These are phyloP conservation scores for Cryptococcus floricola DNA, from an alignment of 1,284 basidiomycete species.

Conservation along the genomic window DNA sequence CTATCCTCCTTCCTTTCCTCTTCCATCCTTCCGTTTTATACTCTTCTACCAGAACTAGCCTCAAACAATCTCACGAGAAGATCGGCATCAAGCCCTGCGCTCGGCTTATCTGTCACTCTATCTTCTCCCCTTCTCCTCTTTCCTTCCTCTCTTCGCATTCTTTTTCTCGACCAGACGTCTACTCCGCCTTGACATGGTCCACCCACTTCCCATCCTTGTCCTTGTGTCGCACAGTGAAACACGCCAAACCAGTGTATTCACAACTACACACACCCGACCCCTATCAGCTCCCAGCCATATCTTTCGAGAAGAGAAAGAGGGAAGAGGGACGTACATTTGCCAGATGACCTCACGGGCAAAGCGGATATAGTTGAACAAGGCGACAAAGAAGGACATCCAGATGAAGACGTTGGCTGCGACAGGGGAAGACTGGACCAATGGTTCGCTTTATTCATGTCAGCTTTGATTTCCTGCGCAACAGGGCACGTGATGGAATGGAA, in stretches of 20 bases:
- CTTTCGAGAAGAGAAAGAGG: background rate
- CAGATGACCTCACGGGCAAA: slow-evolving; percentile 77
- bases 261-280: slow-evolving; percentile 50
- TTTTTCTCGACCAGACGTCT: background rate
- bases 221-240: slow-evolving; percentile 81
- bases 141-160: background rate
- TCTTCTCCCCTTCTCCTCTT: background rate
- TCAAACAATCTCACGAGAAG: too few relatives aligned
- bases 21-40: too few relatives aligned
- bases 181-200: slow-evolving; percentile 40
- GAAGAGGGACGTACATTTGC: slow-evolving; percentile 58
- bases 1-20: too few relatives aligned
- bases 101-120: background rate
- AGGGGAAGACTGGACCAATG: slow-evolving; percentile 48
- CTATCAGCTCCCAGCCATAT: background rate
- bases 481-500: background rate
- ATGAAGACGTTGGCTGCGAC: slow-evolving; percentile 63
- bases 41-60: too few relatives aligned
- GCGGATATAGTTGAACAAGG: slow-evolving; percentile 67
- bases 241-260: slow-evolving; percentile 80
- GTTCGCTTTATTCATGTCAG: slow-evolving; percentile 19
- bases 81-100: background rate
- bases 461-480: background rate
- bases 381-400: slow-evolving; percentile 54
- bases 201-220: slow-evolving; percentile 69